Percentiles rank a stretch among this genome's conserved stretches.
Conservation (phyloP, 176 grass and related monocot genomes). For the Paspalum notatum region DNA sequence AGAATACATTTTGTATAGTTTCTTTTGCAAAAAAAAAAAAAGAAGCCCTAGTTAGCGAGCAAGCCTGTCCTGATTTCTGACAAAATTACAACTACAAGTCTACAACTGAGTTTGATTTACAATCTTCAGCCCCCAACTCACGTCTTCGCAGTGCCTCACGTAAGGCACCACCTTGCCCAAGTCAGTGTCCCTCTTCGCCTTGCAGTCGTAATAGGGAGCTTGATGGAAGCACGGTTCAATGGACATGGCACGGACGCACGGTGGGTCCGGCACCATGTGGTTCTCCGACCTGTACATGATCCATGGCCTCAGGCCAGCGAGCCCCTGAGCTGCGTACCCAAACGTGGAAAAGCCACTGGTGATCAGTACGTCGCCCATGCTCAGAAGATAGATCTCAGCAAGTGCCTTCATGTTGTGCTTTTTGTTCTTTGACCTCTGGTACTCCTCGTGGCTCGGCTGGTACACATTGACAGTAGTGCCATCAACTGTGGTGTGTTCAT, state of each 20-base stretch:
- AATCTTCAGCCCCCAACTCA: slow-evolving; percentile 68
- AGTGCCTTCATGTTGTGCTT: slow-evolving; percentile 80
- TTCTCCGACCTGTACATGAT: slow-evolving; percentile 60
- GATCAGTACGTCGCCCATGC: slow-evolving; percentile 66
- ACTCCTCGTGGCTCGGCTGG: slow-evolving; percentile 69
- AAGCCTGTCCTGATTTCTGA: neutral
- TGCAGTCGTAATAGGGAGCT: slow-evolving; percentile 65
- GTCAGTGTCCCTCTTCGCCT: slow-evolving; percentile 49
- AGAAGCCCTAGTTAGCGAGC: slow-evolving; percentile 29
- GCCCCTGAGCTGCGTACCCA: slow-evolving; percentile 65
- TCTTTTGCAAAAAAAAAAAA: neutral
- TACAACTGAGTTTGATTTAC: slow-evolving; percentile 55
- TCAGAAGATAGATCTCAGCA: slow-evolving; percentile 80
- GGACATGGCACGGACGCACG: slow-evolving; percentile 60
- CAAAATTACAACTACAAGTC: slow-evolving; percentile 24
- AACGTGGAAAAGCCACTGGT: slow-evolving; percentile 80
- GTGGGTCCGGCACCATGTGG: slow-evolving; percentile 44
- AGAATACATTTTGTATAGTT: neutral
- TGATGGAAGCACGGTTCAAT: slow-evolving; percentile 83
- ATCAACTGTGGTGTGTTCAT: slow-evolving; percentile 42
- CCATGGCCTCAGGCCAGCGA: slow-evolving; percentile 64
- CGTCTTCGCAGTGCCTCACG: slow-evolving; percentile 84
- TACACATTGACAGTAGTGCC: slow-evolving; percentile 54
- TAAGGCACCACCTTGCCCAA: slow-evolving; percentile 50
- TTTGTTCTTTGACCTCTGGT: slow-evolving; percentile 56